These are phyloP conservation scores for Fusarium succisae DNA, from an alignment of 2,329 filamentous ascomycete genomes.

Conservation along the genomic window DNA sequence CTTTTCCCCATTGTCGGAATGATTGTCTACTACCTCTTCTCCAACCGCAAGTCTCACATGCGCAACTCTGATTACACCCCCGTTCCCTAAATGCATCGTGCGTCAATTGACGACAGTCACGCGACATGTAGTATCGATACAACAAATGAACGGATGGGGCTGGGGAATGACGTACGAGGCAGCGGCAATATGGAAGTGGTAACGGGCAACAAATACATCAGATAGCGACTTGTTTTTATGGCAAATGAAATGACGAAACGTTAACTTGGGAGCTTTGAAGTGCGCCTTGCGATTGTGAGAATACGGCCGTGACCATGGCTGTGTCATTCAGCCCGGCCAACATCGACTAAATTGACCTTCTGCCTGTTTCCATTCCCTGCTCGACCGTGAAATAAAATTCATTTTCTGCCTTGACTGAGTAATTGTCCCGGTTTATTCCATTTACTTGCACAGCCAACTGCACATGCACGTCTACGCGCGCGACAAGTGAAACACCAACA, in stretches of 20 bases:
- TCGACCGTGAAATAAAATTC: accelerated
- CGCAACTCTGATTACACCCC: constrained; percentile 64
- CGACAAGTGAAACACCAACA: not conserved
- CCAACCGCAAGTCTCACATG: constrained; percentile 66
- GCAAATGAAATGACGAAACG: not conserved
- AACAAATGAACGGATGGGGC: not conserved
- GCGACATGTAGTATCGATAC: not conserved
- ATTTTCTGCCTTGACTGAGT: not conserved
- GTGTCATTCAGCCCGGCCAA: not conserved
- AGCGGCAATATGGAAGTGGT: accelerated
- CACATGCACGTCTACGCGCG: not conserved
- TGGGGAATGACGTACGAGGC: not conserved
- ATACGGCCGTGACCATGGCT: not conserved
- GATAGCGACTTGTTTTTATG: not conserved
- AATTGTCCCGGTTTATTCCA: too few species aligned
- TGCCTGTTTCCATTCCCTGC: too few species aligned
- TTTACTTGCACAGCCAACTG: not conserved
- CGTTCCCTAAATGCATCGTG: not conserved
- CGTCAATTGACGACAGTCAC: not conserved
- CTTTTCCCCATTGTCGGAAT: constrained; percentile 70
- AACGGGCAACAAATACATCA: not conserved
- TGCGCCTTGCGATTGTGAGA: not conserved
- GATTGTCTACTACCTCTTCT: constrained; percentile 71
- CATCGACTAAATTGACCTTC: not conserved
- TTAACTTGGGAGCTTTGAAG: accelerated